Evolutionary conservation across 352 stramenopile species (phyloP), one percentile per base, ranked within the genome.

Genomic region (Globisporangium cylindrosporum): DNA sequence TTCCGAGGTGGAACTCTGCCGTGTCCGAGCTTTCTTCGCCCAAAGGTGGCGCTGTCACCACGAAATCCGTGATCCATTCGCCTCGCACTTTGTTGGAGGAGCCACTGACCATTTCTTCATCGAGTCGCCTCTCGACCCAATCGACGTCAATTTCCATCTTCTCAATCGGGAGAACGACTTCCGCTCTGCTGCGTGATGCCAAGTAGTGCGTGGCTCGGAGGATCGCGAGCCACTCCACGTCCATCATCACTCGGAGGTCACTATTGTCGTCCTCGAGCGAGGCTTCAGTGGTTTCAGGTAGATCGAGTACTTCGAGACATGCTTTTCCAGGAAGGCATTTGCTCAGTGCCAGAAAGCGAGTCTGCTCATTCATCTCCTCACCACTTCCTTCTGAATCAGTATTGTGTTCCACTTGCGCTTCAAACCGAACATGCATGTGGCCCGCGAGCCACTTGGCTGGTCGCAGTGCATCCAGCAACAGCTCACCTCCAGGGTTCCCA

Each of bases 361-460:
- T 69, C 74, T 27, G 94, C 98, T 62, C 32, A 7, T 24, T 67
- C 12, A 1, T 9, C n/a, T 64, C 12, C 34, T 38, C 29, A 0
- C 8, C 12, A 55, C 22, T 24, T 43, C 12, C 18, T 51, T 10
- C 5, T 51, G 43, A 51, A 25, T 6, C 59, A 41, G 15, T 22
- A 38, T 9, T 24, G 70, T 98, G 93, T 27, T 62, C 60, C 12
- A 98, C 81, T 1, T 84, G 69, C 0, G 97, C 96, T 53, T 91
- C 65, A 68, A 98, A 99, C 63, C 97, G 97, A 14, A 97, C 78
- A 77, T 99, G 96, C 34, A 99, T 83, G 80, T 99, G 97, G n/a
- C 91, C 94, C 0, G 92, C 70, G 72, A 99, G 98, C 96, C 95
- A 99, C 61, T 82, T 92, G 18, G 64, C 68, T 12, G 97, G 97